Base-by-base conservation (phyloP, 2,329 filamentous ascomycete species). In the Akanthomyces lecanii region DNA sequence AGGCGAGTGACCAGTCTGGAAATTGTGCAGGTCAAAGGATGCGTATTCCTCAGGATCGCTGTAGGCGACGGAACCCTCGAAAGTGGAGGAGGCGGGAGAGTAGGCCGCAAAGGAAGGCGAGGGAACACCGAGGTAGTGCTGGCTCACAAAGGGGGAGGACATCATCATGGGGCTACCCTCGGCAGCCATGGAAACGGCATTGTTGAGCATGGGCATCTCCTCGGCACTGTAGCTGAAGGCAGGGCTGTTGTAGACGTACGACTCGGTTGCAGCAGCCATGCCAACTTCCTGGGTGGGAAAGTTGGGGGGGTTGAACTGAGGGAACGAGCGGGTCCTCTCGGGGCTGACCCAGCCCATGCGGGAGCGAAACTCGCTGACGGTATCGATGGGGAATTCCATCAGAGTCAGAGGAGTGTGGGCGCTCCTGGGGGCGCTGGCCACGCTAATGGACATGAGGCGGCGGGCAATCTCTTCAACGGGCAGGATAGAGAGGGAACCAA, bases 381-480 rank as follows among this genome's bases (percentile, higher is more conserved):
- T 85, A 67, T 90, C 83, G 62, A 89, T 86, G 21, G 90, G 89
- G 65, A 88, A 87, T 68, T 90, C 86, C 86, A 92, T 90, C 50
- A 92, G 79, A 5, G 80, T 78, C 65, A 90, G 75, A 12, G 87
- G 85, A 36, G 86, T 84, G 70, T 87, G 84, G 48, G 83, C 75
- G 18, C 81, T 80, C 62, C 85, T 83, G 63, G 82, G 79, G 23
- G 79, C 79, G 65, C 83, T 81, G 5, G 83, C 82, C 25, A 86
- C 77, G 68, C 84, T 91, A 77, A 91, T 85, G 25, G 87, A 84
- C 67, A 88, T 82, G 33, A 96, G 84, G 42, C 90, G 86, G 54
- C 86, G 85, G 52, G 92, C 87, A 70, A 97, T 97, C 72, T 95
- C 89, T 74, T 97, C 92, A 38, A 98, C 87, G 0, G 93, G 92